Conservation (phyloP, 2,329 filamentous ascomycete genomes). For the Colletotrichum sp. region DNA sequence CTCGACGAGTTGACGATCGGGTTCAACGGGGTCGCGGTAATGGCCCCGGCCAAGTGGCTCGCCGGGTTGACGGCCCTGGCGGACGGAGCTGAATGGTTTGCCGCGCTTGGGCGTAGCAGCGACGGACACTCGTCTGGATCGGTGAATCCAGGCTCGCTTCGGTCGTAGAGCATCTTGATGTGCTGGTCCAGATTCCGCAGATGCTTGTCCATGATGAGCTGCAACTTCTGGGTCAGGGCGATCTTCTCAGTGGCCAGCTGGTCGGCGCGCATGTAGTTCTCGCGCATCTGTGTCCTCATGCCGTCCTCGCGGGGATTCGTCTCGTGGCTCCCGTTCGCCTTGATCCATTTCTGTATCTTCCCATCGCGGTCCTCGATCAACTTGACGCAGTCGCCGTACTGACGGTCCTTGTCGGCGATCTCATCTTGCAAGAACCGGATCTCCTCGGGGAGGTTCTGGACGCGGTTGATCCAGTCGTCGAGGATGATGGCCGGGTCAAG, state of each 20-base stretch:
- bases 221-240: conserved; percentile 68
- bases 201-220: conserved; percentile 66
- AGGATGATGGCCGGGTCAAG: conserved; percentile 73
- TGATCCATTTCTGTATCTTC: conserved; percentile 83
- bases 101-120: conserved; percentile 61
- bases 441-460: conserved; percentile 81
- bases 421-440: conserved; percentile 85
- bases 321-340: conserved; percentile 74
- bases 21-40: conserved; percentile 38
- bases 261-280: conserved; percentile 72
- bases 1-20: conserved; percentile 43
- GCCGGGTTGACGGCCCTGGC: conserved; percentile 48
- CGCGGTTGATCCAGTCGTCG: conserved; percentile 78
- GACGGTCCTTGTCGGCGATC: conserved; percentile 78
- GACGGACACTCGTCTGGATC: conserved; percentile 69
- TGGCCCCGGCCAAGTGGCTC: conserved; percentile 36
- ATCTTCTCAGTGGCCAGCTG: conserved; percentile 78
- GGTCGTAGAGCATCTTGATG: conserved; percentile 66
- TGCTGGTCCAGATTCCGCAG: conserved; percentile 65
- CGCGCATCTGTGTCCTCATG: conserved; percentile 68
- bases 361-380: conserved; percentile 75
- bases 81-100: conserved; percentile 50
- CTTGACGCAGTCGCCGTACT: conserved; percentile 71
- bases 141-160: conserved; percentile 64
- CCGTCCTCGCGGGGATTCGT: conserved; percentile 77